These are phyloP conservation scores for Chaetothyriales sp. DNA, from an alignment of 2,329 filamentous ascomycete genomes.

Conservation along the genomic window DNA sequence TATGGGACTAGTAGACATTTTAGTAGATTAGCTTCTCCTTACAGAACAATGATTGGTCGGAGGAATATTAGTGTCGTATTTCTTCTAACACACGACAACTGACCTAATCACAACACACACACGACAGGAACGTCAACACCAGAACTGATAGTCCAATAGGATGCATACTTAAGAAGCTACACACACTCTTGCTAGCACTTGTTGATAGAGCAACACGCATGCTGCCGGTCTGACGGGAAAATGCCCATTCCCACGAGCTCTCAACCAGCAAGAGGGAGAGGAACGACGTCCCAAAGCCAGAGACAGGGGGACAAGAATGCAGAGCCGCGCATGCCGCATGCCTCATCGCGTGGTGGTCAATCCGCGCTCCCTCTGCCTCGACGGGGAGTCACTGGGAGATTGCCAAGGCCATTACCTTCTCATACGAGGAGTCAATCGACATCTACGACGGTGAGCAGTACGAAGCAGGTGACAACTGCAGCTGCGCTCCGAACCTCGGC, in stretches of 20 bases:
- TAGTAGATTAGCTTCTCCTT: too few species aligned
- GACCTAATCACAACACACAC: too few species aligned
- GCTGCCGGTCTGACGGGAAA: neutral
- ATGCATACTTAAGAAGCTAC: neutral
- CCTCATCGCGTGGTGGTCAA: neutral
- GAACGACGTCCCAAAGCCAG: neutral
- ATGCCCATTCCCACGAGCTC: neutral
- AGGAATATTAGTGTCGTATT: too few species aligned
- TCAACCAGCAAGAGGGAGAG: neutral
- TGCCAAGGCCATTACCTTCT: neutral
- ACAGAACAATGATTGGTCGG: too few species aligned
- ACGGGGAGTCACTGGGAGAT: neutral
- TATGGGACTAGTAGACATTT: too few species aligned
- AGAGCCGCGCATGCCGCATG: neutral
- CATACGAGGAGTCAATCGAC: slow-evolving; percentile 3
- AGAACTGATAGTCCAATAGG: neutral
- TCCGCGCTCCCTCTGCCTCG: neutral
- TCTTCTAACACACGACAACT: too few species aligned
- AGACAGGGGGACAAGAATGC: neutral
- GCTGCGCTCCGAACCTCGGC: neutral
- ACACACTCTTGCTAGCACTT: neutral
- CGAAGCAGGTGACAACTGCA: neutral
- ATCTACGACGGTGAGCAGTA: neutral
- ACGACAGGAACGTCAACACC: too few species aligned
- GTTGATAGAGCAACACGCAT: neutral